Conservation (phyloP, 176 grass and related monocot genomes). For the Triticum urartu region DNA sequence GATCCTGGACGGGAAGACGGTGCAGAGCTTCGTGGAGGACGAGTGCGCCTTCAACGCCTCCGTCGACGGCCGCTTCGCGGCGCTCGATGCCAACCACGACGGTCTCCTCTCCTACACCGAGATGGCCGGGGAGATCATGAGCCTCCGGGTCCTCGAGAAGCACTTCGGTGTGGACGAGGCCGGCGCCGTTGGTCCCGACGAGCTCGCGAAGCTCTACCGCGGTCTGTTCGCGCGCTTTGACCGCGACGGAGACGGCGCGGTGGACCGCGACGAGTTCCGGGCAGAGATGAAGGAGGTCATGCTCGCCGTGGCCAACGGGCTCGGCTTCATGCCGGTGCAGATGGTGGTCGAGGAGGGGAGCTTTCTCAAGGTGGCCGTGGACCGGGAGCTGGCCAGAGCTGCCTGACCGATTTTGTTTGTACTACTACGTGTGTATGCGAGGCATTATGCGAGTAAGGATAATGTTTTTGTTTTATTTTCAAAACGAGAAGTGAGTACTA, state of each 20-base stretch:
- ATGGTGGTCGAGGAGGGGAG: slow-evolving; percentile 32
- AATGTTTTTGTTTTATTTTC: no score
- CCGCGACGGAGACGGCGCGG: slow-evolving; percentile 56
- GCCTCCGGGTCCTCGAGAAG: slow-evolving; percentile 52
- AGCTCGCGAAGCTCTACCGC: slow-evolving; percentile 41
- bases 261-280: slow-evolving; percentile 58
- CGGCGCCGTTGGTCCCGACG: background rate
- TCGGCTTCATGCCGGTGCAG: slow-evolving; percentile 53
- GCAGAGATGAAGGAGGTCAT: slow-evolving; percentile 79
- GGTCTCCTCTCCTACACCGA: slow-evolving; percentile 61
- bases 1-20: slow-evolving; percentile 55
- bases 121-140: slow-evolving; percentile 57
- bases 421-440: background rate
- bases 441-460: no score
- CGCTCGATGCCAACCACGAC: slow-evolving; percentile 56
- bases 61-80: slow-evolving; percentile 52
- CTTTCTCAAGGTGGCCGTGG: slow-evolving; percentile 7
- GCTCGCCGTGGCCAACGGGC: slow-evolving; percentile 63
- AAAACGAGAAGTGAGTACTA: no score
- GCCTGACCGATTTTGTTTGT: background rate
- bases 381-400: slow-evolving; percentile 21
- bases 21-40: slow-evolving; percentile 66
- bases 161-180: slow-evolving; percentile 58
- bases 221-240: slow-evolving; percentile 59
- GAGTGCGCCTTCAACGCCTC: slow-evolving; percentile 51